Percentiles rank a stretch among this genome's conserved stretches.
Evolutionary conservation across 2,329 filamentous ascomycete species (phyloP).

Genomic region (Xylariaceae sp.): DNA sequence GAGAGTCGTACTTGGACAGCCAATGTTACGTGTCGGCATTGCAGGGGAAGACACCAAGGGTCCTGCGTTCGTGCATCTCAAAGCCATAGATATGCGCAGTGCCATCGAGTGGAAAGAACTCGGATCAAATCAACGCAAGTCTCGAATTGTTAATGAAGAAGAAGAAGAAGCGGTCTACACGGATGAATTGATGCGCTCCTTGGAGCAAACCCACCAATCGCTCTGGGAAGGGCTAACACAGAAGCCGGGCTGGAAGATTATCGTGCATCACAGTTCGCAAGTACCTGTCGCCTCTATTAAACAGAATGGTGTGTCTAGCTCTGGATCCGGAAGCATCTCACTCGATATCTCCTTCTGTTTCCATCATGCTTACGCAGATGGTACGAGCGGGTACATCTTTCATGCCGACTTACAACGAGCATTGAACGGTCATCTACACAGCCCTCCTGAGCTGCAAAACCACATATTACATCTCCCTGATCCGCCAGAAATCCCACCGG

Average conservation of each 20-base stretch:
- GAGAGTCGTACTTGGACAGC: slow-evolving; percentile 36
- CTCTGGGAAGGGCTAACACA: slow-evolving; percentile 38
- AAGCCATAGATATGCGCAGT: slow-evolving; percentile 39
- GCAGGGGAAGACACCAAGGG: slow-evolving; percentile 38
- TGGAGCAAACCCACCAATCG: slow-evolving; percentile 37
- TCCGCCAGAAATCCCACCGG: slow-evolving; percentile 31
- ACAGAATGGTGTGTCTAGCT: background rate
- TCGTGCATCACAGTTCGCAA: slow-evolving; percentile 30
- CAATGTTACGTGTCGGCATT: slow-evolving; percentile 48
- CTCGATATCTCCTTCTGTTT: slow-evolving; percentile 45
- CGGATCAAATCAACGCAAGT: slow-evolving; percentile 26
- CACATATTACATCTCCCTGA: slow-evolving; percentile 31
- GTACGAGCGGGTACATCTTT: slow-evolving; percentile 45
- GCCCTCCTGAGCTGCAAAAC: slow-evolving; percentile 14
- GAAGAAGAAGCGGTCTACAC: slow-evolving; percentile 2
- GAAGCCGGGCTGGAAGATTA: slow-evolving; percentile 46
- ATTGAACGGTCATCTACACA: slow-evolving; percentile 29
- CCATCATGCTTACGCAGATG: slow-evolving; percentile 53
- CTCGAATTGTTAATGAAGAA: background rate
- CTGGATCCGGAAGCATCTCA: slow-evolving; percentile 10
- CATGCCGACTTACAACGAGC: slow-evolving; percentile 44
- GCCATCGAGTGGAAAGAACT: slow-evolving; percentile 37
- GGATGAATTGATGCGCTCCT: slow-evolving; percentile 28
- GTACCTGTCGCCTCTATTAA: slow-evolving; percentile 7
- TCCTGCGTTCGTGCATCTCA: slow-evolving; percentile 42